phyloP scores from a whole-genome alignment of 305 asterid species.

The Fraxinus floribunda region DNA sequence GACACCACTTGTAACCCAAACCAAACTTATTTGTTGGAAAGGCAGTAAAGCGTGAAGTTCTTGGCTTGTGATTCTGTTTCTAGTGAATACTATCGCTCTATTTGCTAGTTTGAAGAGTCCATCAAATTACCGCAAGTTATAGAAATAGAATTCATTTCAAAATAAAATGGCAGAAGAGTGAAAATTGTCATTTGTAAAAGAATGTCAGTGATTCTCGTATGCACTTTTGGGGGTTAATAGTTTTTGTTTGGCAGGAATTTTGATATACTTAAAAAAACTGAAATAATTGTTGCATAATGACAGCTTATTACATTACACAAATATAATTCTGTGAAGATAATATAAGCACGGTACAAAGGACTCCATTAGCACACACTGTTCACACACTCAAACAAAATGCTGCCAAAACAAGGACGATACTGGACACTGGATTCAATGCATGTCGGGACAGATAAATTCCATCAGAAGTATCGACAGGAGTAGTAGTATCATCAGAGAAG shows the following conservation, averaged over 20 bases:
- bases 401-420: constrained; percentile 10
- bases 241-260: background rate
- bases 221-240: background rate
- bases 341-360: constrained; percentile 6
- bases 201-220: background rate
- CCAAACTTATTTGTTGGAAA: background rate
- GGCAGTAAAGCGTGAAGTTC: background rate
- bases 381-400: constrained; percentile 16
- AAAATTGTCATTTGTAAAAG: background rate
- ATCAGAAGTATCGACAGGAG: constrained; percentile 34
- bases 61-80: background rate
- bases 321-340: background rate
- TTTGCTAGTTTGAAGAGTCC: background rate
- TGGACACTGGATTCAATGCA: constrained; percentile 14
- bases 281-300: constrained; percentile 1
- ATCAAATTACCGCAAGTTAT: background rate
- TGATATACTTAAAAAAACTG: background rate
- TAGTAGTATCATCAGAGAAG: constrained; percentile 22
- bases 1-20: background rate
- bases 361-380: background rate
- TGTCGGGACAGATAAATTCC: constrained; percentile 12
- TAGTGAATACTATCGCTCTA: background rate
- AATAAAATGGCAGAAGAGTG: background rate
- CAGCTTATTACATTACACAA: constrained; percentile 7
- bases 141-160: background rate